Evolutionary conservation across 2,329 filamentous ascomycete species (phyloP).

Genomic region (Verticillium longisporum): DNA sequence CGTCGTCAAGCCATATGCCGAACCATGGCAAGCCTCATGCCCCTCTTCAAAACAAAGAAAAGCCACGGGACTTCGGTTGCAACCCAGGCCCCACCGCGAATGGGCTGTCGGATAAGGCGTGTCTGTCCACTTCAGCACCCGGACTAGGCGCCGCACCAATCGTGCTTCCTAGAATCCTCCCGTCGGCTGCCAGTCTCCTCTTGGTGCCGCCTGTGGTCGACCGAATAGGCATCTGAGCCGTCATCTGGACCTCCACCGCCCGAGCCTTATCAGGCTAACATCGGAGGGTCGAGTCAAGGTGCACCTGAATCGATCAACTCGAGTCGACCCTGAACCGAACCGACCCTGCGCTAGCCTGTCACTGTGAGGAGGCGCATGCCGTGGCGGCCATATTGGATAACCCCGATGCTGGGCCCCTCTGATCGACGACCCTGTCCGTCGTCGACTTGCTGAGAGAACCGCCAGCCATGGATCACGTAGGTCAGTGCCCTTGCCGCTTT

Average conservation of each 20-base stretch:
- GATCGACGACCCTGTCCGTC: too few relatives aligned
- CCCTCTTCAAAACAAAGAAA: background rate
- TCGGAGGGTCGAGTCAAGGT: background rate
- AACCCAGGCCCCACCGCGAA: background rate
- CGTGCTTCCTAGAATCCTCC: background rate
- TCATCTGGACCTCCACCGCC: background rate
- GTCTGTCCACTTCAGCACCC: background rate
- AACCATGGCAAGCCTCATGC: too few relatives aligned
- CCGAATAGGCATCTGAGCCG: background rate
- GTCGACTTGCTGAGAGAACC: too few relatives aligned
- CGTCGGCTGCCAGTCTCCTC: background rate
- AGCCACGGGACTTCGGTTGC: background rate
- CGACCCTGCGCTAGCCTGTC: background rate
- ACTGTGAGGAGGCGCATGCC: too few relatives aligned
- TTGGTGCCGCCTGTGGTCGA: background rate
- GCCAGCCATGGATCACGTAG: too few relatives aligned
- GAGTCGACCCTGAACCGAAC: background rate
- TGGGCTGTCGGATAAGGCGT: background rate
- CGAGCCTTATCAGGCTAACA: background rate
- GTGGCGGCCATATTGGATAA: too few relatives aligned
- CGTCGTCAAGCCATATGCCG: background rate
- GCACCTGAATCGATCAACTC: background rate
- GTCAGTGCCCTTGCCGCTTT: too few relatives aligned
- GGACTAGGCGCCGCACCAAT: background rate
- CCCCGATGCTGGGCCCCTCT: too few relatives aligned